Evolutionary conservation across 305 asterid species (phyloP).

Genomic region (Petunia hybrid): DNA sequence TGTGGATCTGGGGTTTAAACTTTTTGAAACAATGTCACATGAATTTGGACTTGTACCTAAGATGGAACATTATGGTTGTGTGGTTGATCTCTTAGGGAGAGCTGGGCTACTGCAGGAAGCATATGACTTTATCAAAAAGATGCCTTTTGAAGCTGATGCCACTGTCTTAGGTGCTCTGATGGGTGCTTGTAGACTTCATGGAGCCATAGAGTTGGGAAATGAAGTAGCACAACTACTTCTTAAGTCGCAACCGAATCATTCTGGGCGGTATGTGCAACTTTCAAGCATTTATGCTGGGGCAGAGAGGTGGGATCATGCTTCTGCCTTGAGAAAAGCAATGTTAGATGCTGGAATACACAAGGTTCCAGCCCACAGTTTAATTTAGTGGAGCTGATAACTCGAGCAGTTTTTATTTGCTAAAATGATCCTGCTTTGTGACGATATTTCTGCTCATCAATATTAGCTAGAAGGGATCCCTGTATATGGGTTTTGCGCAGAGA

Average conservation of each 20-base stretch:
- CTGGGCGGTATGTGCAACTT: constrained; percentile 47
- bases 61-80: constrained; percentile 93
- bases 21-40: constrained; percentile 62
- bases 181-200: constrained; percentile 80
- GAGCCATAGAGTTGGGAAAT: constrained; percentile 66
- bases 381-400: constrained; percentile 8
- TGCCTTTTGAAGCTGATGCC: constrained; percentile 77
- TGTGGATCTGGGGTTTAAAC: constrained; percentile 61
- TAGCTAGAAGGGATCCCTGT: not conserved
- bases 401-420: constrained; percentile 5
- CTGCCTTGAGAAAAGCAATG: constrained; percentile 69
- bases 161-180: constrained; percentile 79
- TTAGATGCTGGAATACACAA: constrained; percentile 64
- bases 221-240: constrained; percentile 57
- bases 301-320: constrained; percentile 77
- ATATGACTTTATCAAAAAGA: constrained; percentile 56
- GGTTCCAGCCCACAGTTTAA: constrained; percentile 69
- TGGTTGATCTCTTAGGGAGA: constrained; percentile 78
- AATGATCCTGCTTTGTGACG: not conserved
- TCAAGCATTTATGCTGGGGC: constrained; percentile 80
- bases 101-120: constrained; percentile 80
- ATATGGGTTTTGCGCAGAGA: not conserved
- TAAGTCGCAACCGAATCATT: not conserved
- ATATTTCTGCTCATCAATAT: not conserved
- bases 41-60: constrained; percentile 56